Conservation (phyloP, 768 basidiomycete species). For the Phylloporus sp. region DNA sequence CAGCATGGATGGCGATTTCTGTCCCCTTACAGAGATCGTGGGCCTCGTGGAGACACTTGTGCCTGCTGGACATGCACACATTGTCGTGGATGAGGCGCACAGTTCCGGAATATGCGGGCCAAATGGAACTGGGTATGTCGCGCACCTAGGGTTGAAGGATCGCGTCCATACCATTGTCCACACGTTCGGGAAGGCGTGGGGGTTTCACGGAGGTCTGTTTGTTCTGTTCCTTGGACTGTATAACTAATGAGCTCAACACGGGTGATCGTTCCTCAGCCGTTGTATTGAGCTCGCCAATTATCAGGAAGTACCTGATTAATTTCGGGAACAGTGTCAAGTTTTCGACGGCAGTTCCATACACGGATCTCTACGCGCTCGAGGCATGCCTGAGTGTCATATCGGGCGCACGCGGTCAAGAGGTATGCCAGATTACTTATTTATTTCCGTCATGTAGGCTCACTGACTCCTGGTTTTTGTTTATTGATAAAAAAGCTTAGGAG, state of each 20-base stretch:
- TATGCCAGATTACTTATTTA: constrained; percentile 2
- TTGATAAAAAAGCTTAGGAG: constrained; percentile 13
- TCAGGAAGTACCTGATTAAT: constrained; percentile 20
- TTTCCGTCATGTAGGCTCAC: not conserved
- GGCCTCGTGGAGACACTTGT: constrained; percentile 34
- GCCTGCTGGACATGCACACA: constrained; percentile 35
- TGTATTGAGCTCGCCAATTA: constrained; percentile 14
- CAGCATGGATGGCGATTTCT: constrained; percentile 58
- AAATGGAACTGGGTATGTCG: constrained; percentile 40
- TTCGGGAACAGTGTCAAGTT: constrained; percentile 18
- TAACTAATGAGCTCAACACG: not conserved
- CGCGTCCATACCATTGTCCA: constrained; percentile 44
- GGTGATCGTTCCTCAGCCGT: constrained; percentile 8
- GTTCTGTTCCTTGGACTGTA: not conserved
- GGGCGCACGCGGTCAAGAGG: constrained; percentile 15
- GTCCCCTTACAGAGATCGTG: constrained; percentile 42
- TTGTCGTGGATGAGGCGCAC: constrained; percentile 57
- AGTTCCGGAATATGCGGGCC: constrained; percentile 50
- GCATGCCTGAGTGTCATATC: constrained; percentile 35
- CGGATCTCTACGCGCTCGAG: constrained; percentile 29
- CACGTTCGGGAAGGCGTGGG: constrained; percentile 47
- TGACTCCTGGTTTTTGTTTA: not conserved
- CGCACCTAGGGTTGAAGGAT: constrained; percentile 38
- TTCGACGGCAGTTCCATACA: constrained; percentile 21
- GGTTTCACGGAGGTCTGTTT: constrained; percentile 13